Conservation (phyloP, 768 basidiomycete genomes). For the Sistotremastrum suecicum region DNA sequence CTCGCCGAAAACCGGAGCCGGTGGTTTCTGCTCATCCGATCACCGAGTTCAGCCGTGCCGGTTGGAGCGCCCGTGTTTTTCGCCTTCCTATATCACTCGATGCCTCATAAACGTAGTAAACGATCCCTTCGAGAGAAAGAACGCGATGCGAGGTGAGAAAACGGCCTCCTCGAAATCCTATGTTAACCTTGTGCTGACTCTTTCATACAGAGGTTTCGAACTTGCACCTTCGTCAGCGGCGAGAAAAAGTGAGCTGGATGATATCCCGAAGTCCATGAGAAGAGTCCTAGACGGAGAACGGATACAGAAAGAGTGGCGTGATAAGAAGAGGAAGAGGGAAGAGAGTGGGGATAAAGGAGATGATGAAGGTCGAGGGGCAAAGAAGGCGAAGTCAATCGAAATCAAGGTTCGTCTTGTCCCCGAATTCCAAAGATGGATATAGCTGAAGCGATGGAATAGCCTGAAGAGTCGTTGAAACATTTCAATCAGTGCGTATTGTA, state of each 20-base stretch:
- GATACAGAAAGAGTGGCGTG: constrained; percentile 40
- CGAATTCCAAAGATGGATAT: constrained; percentile 3
- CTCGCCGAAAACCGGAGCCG: too few relatives aligned
- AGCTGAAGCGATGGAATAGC: constrained; percentile 22
- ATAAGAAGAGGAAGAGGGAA: constrained; percentile 27
- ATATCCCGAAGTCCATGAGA: constrained; percentile 52
- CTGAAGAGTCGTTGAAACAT: constrained; percentile 59
- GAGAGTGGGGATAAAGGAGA: constrained; percentile 7
- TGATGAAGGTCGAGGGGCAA: background rate
- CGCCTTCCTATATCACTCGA: constrained; percentile 10
- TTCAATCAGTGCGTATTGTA: constrained; percentile 48
- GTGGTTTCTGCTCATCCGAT: too few relatives aligned
- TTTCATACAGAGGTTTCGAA: constrained; percentile 30
- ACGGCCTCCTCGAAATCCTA: background rate
- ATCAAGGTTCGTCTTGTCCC: background rate
- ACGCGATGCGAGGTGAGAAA: constrained; percentile 27
- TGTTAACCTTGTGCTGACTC: background rate
- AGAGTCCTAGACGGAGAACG: constrained; percentile 51
- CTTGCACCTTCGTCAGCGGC: constrained; percentile 23
- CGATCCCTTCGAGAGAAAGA: constrained; percentile 30
- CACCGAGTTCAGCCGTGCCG: too few relatives aligned
- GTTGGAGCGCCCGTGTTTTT: too few relatives aligned
- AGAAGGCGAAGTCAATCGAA: constrained; percentile 2
- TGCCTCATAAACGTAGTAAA: constrained; percentile 60
- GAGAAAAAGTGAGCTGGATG: constrained; percentile 26